Evolutionary conservation across 2,329 filamentous ascomycete species (phyloP), one percentile per base, ranked within the genome.

Genomic region (Pseudogymnoascus sp.): DNA sequence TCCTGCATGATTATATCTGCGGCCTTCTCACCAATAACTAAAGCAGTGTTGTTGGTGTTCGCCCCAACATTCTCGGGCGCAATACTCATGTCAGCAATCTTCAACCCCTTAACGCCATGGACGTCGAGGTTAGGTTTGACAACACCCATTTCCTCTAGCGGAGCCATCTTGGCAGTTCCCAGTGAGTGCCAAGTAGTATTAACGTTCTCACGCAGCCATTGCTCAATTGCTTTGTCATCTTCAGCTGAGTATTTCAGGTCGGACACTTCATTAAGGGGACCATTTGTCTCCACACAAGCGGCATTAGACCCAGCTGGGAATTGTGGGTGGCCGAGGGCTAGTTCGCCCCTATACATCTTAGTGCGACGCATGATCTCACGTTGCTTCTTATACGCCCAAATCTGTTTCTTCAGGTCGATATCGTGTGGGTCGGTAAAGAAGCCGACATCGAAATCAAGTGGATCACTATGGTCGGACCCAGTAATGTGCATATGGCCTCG

Each of bases 361-460:
- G 80, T 82, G 19, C 82, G 80, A 5, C 83, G 80, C 42, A 78
- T 74, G 61, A 86, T 77, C 71, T 85, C 83, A 5, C 84, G 82
- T 23, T 79, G 77, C 65, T 79, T 80, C 72, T 87, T 87, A 75
- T 87, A 87, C 0, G 75, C 77, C 82, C 83, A 85, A 9, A 82
- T 66, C 6, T 81, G 78, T 66, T 78, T 81, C 69, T 80, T 79
- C n/a, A 66, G 64, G n/a, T 41, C 63, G 30, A 84, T 19, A 66
- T 86, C 84, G 19, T 84, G 69, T 4, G 72, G 64, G 60, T 85
- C 80, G 5, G 73, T 76, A 49, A 86, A 77, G 70, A 78, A 83
- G 14, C 82, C 83, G 0, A 78, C 75, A 49, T 82, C 75, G 62
- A 87, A 85, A 64, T 84, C 79, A 11, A 71, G 67, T 2, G 55